Base-by-base conservation (phyloP, 306 rosid genomes). In the Inga oerstediana region DNA sequence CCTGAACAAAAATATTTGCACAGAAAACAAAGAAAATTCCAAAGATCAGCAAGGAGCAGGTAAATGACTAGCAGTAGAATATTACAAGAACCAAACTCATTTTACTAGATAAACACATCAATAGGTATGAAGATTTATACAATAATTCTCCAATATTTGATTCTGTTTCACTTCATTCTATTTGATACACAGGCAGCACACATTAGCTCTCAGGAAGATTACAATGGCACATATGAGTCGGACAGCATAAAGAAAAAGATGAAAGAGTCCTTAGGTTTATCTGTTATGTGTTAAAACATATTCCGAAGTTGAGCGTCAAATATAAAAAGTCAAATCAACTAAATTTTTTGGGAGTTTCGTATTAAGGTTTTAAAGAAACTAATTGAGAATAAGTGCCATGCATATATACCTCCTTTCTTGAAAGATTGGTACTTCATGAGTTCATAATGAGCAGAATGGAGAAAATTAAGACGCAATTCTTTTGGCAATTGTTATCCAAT, bases 1-100 rank as follows among this genome's bases (percentile, higher is more conserved):
- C 89, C 90, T 84, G 87, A 84, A 49, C 73, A 80, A 73, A 76
- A 76, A 59, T 58, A 66, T 80, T 66, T 45, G 80, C 74, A 34
- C 73, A 80, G 62, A 76, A 80, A 72, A 76, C 13, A 85, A 80
- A 35, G 71, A 79, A 37, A 20, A 77, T 30, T 20, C 79, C 68
- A 79, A 71, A 81, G 11, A 64, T 84, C 84, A 79, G 81, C 48
- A 58, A 79, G 45, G 30, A 65, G 77, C 35, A 54, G 39, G 73
- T 78, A 73, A 80, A 79, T 24, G 52, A 54, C 19, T 41, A 39
- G 65, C 24, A 58, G 45, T 30, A 84, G 43, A 85, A 45, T 24
- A 74, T 59, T n/a, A 74, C 54, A 37, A 73, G 74, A 83, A 78
- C 43, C 45, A 30, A 22, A 73, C 43, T 30, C 61, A 69, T 61